Evolutionary conservation across 345 rosid species (phyloP), one percentile per base, ranked within the genome.

Genomic region (Gossypium raimondii): DNA sequence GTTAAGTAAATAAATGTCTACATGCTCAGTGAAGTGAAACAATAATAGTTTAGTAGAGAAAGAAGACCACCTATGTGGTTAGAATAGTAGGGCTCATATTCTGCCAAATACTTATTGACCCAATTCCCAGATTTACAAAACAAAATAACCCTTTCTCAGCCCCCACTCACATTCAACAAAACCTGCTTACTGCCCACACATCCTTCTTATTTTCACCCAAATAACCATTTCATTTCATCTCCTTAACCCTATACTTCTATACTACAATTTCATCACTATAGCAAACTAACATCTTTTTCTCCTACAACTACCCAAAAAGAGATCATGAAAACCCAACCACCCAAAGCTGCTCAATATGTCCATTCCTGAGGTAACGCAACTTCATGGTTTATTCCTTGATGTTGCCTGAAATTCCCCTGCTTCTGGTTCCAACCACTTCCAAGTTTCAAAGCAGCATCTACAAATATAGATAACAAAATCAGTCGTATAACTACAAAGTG

Each of bases 351-450:
- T 75, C 84, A 90, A 34, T 86, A 90, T 50, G 93, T 89, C 96
- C 93, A 90, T 63, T 90, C 96, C 60, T 81, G 89, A 2, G 96
- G 96, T 13, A 90, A 79, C 79, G 87, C 74, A 70, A 79, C 75
- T 64, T 87, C 91, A 1, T 17, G 73, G 60, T 62, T 79, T 24
- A 74, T 57, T 9, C 41, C 84, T 58, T 76, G 78, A 67, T 81
- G 86, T 22, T 75, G 55, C 74, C 79, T 81, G 57, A 56, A 16
- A 50, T 38, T 78, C 38, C 78, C 83, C 78, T 75, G 83, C 79
- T 67, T 86, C 73, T 70, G 83, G 59, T 72, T 76, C 44, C 76
- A 38, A 29, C 51, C 53, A n/a, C 68, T 75, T 14, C 80, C 51
- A 43, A 62, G 29, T 68, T 75, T 84, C 56, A 67, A 27, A 4